Evolutionary conservation across 257 asterid genomes (phyloP).

Genomic region (Verbena officinalis): DNA sequence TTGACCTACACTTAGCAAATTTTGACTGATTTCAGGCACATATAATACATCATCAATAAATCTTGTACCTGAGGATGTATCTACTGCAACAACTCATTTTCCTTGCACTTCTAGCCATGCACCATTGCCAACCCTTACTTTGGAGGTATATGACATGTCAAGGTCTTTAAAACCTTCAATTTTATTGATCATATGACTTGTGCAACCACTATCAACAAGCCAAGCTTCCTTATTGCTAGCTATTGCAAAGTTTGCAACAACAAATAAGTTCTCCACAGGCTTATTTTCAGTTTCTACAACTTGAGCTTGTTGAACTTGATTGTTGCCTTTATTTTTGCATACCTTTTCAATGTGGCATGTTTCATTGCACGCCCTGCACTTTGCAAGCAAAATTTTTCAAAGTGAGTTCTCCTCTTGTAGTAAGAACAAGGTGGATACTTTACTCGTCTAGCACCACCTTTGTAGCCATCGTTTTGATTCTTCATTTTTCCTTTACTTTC

Average conservation of each 20-base stretch:
- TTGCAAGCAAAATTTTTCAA: background rate
- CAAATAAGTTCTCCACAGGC: background rate
- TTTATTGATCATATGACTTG: background rate
- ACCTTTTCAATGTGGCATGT: background rate
- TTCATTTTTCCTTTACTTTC: background rate
- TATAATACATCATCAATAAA: too few relatives aligned
- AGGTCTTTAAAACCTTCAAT: background rate
- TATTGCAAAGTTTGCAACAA: background rate
- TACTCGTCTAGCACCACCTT: background rate
- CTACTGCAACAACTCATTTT: background rate
- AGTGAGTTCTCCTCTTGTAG: background rate
- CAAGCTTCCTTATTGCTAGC: background rate
- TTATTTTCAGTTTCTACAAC: background rate
- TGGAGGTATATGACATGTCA: background rate
- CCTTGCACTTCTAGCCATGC: background rate
- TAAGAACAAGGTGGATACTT: background rate
- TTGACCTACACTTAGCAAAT: too few relatives aligned
- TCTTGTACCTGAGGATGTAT: background rate
- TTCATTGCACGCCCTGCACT: background rate
- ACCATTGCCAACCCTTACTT: background rate
- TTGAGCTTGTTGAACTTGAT: background rate
- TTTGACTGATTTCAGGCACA: too few relatives aligned
- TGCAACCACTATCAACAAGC: background rate
- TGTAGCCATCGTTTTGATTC: background rate
- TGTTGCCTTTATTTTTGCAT: background rate